phyloP scores from a whole-genome alignment of 2,329 filamentous ascomycete species.

The Zasmidium citrigriseum region DNA sequence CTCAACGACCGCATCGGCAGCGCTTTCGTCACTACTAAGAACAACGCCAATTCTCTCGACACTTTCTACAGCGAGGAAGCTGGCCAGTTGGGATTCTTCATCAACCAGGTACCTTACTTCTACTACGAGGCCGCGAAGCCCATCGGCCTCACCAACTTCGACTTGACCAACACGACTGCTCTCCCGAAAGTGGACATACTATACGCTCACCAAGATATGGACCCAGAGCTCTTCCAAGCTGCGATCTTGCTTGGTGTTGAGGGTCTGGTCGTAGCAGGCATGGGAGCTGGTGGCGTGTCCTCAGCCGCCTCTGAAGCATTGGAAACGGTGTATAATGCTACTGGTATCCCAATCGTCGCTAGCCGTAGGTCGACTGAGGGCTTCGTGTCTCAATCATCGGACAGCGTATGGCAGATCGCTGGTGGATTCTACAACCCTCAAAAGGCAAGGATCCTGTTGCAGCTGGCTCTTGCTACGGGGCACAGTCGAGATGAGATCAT shows the following conservation, averaged over 20 bases:
- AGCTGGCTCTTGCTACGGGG: conserved; percentile 36
- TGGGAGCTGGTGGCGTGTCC: conserved; percentile 56
- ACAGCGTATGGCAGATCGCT: conserved; percentile 38
- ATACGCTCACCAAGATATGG: conserved; percentile 55
- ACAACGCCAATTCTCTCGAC: conserved; percentile 63
- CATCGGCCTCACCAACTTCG: conserved; percentile 48
- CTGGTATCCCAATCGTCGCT: conserved; percentile 53
- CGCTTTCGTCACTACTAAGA: conserved; percentile 63
- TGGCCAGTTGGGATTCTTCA: conserved; percentile 59
- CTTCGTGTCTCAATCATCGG: conserved; percentile 46
- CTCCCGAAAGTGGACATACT: conserved; percentile 60
- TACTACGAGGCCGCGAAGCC: conserved; percentile 58
- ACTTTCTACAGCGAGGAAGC: conserved; percentile 62
- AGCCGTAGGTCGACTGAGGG: conserved; percentile 56
- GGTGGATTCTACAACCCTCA: conserved; percentile 58
- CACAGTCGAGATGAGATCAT: conserved; percentile 48
- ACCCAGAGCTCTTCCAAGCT: conserved; percentile 47
- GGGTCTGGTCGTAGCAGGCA: conserved; percentile 58
- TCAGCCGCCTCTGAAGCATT: conserved; percentile 43
- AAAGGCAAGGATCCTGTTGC: conserved; percentile 56
- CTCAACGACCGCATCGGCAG: conserved; percentile 63
- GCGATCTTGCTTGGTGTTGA: conserved; percentile 53
- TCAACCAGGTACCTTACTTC: conserved; percentile 61
- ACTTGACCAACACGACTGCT: conserved; percentile 35
- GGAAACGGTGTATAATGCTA: conserved; percentile 46